Evolutionary conservation across 225 moss, liverwort and hornwort genomes (phyloP), one percentile per base, ranked within the genome.

Genomic region (Anthoceros angustus): DNA sequence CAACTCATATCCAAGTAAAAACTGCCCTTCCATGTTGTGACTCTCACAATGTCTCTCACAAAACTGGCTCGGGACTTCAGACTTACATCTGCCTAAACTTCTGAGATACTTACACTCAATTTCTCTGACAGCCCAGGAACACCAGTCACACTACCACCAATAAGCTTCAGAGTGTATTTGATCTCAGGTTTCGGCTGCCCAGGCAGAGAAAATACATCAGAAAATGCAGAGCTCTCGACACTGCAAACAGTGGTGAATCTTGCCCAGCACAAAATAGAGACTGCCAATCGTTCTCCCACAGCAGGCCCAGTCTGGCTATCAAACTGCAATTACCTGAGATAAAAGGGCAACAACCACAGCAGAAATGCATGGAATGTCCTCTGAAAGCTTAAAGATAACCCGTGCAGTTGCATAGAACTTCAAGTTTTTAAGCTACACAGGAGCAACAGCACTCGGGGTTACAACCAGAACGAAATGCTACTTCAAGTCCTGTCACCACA

Each of bases 101-200:
- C 9, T 20, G 6, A 43, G 70, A 11, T 67, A 67, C 71, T 77
- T 74, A 88, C 95, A 74, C 85, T 85, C 74, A 98, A 86, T 75
- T 83, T 80, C 64, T 98, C 88, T 42, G 85, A 77, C 62, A 98
- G 71, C 63, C 95, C 92, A 42, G 95, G 95, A 76, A 98, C 78
- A 32, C 78, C 82, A 68, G 78, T 86, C 62, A 87, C 72, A 66
- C 75, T 83, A 25, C 92, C 92, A 80, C 92, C 92, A 66, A 87
- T 79, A 65, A 98, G 85, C 79, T 98, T 98, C 15, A 98, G 74
- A 45, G 74, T 86, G 67, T 98, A 98, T 62, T 87, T 86, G 60
- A 98, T 87, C 68, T 80, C 83, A 63, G 84, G 90, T 69, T 91
- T 92, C 39, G 95, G 95, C 95, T 98, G 85, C 84, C 81, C n/a